Percentiles rank a stretch among this genome's conserved stretches.
Conservation (phyloP, 192 early-diverging fungal genomes). For the Haplosporangium gracile region DNA sequence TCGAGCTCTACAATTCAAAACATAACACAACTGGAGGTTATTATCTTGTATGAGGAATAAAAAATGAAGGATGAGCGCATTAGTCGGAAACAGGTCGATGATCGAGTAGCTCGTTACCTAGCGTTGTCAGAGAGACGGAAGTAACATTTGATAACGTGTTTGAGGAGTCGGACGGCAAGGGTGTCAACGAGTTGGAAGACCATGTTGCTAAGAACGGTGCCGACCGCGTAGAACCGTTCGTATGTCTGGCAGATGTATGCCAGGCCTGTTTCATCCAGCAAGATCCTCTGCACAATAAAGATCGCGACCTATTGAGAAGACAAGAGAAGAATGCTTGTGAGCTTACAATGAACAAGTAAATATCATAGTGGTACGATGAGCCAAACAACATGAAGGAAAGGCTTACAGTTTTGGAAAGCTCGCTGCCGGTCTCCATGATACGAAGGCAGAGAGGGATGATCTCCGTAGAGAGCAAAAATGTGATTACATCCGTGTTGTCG, state of each 20-base stretch:
- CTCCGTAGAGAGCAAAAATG: conserved; percentile 95
- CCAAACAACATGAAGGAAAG: neutral
- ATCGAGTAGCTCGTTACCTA: conserved; percentile 47
- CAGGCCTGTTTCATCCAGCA: conserved; percentile 94
- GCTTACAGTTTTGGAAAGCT: conserved; percentile 92
- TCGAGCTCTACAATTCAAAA: conserved; percentile 69
- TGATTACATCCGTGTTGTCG: conserved; percentile 96
- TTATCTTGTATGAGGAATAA: neutral
- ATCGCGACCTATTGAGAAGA: conserved; percentile 80
- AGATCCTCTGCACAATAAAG: conserved; percentile 98
- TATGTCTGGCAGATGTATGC: conserved; percentile 92
- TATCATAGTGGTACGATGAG: too few relatives aligned
- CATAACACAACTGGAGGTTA: neutral
- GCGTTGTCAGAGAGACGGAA: conserved; percentile 94
- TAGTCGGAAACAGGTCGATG: neutral
- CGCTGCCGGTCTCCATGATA: conserved; percentile 98
- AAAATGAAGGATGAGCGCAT: neutral
- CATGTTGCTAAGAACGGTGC: conserved; percentile 95
- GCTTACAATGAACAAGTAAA: neutral
- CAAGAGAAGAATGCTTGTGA: neutral
- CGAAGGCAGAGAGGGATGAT: conserved; percentile 98
- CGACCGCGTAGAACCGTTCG: conserved; percentile 94
- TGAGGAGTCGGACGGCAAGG: conserved; percentile 87
- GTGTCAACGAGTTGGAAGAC: conserved; percentile 91
- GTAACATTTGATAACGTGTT: conserved; percentile 95